Conservation (phyloP, 768 basidiomycete genomes). For the Calocera viscosa region DNA sequence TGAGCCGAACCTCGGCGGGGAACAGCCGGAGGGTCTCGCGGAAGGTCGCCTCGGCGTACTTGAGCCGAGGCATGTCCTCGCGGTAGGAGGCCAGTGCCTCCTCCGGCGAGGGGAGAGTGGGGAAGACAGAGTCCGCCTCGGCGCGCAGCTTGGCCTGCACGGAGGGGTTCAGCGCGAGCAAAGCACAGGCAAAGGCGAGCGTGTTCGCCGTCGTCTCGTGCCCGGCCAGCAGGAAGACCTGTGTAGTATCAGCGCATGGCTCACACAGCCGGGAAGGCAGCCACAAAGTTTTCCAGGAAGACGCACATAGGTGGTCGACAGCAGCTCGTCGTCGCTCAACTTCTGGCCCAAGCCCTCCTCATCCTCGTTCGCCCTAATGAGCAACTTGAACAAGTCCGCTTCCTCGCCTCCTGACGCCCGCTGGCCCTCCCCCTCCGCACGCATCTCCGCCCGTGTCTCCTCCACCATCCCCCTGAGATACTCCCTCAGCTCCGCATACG, state of each 20-base stretch:
- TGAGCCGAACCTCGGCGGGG: slow-evolving; percentile 1
- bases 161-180: slow-evolving; percentile 12
- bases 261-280: background rate
- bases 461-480: slow-evolving; percentile 35
- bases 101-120: background rate
- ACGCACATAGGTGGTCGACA: slow-evolving; percentile 40
- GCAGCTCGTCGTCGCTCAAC: slow-evolving; percentile 36
- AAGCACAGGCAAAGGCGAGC: slow-evolving; percentile 10
- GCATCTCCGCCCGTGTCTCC: slow-evolving; percentile 23
- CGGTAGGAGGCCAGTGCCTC: background rate
- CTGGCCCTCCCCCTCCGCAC: slow-evolving; percentile 12
- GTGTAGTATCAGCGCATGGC: background rate
- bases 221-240: slow-evolving; percentile 40
- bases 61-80: background rate
- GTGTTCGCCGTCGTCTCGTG: slow-evolving; percentile 25
- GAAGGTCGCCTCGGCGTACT: slow-evolving; percentile 7
- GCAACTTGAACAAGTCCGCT: slow-evolving; percentile 34
- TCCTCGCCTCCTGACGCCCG: slow-evolving; percentile 20
- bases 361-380: slow-evolving; percentile 36
- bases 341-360: slow-evolving; percentile 24
- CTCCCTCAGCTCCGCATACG: slow-evolving; percentile 28
- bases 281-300: too few species aligned
- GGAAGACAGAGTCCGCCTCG: background rate
- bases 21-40: background rate
- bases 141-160: slow-evolving; percentile 10